A percentile compares a stretch with the other conserved stretches of the same genome.
These are phyloP conservation scores for Epichloe amarillans DNA, from an alignment of 2,329 filamentous ascomycete species.

Conservation along the genomic window DNA sequence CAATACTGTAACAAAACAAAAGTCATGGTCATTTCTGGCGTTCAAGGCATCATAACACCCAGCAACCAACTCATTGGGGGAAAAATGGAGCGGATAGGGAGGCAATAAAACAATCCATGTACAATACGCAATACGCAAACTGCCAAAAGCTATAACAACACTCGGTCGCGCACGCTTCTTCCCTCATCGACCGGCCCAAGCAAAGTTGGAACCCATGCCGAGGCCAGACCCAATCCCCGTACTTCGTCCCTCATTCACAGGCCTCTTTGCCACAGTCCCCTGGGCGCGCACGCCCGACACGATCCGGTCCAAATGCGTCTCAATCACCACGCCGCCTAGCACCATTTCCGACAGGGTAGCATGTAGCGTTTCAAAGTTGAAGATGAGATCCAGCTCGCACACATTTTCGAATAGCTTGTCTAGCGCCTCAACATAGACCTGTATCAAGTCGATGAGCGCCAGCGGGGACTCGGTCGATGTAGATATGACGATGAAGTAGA, in stretches of 20 bases:
- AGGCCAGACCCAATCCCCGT: constrained; percentile 34
- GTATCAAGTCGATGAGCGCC: constrained; percentile 88
- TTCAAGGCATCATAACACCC: neutral
- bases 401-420: constrained; percentile 97
- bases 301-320: constrained; percentile 80
- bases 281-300: constrained; percentile 71
- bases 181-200: constrained; percentile 31
- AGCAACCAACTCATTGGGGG: neutral
- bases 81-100: neutral
- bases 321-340: constrained; percentile 84
- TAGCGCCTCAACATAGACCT: constrained; percentile 93
- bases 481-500: constrained; percentile 97
- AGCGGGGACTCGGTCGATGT: constrained; percentile 93
- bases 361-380: constrained; percentile 96
- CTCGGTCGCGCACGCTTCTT: neutral
- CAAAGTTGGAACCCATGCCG: constrained; percentile 45
- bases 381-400: constrained; percentile 95
- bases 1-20: neutral
- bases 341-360: constrained; percentile 88
- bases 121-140: neutral
- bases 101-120: neutral
- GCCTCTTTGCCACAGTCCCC: constrained; percentile 64
- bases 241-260: constrained; percentile 54
- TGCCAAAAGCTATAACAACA: neutral
- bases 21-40: neutral